Conservation (phyloP, 2,329 filamentous ascomycete genomes). For the Sclerotiophoma versabilis region DNA sequence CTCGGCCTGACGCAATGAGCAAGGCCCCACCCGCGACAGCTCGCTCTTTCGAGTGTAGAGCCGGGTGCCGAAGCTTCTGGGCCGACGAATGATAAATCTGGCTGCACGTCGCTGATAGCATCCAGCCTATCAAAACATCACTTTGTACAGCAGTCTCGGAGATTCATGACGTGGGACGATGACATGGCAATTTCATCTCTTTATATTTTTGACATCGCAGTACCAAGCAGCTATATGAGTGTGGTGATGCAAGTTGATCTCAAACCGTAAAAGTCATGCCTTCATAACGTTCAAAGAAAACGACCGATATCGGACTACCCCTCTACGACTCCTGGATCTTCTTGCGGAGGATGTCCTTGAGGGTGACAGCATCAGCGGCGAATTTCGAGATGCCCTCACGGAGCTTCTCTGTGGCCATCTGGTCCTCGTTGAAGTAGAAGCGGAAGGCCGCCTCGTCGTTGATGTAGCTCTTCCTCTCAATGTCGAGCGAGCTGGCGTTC, state of each 20-base stretch:
- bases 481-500: constrained; percentile 70
- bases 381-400: constrained; percentile 99
- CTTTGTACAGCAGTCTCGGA: neutral
- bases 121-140: constrained; percentile 15
- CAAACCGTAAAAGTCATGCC: constrained; percentile 33
- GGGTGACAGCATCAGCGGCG: constrained; percentile 89
- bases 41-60: constrained; percentile 16
- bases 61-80: constrained; percentile 21
- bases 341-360: constrained; percentile 89
- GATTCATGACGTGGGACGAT: neutral
- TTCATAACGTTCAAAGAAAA: constrained; percentile 24
- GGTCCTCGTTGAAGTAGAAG: constrained; percentile 99
- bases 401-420: constrained; percentile 99
- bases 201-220: constrained; percentile 29
- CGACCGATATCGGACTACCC: constrained; percentile 35
- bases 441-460: constrained; percentile 89
- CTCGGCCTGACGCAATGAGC: constrained; percentile 42
- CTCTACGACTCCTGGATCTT: constrained; percentile 68
- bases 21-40: constrained; percentile 26
- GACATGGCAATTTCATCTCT: constrained; percentile 14
- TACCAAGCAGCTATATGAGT: constrained; percentile 19
- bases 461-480: constrained; percentile 91
- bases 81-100: constrained; percentile 41
- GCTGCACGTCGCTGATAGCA: constrained; percentile 16
- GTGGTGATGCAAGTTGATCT: constrained; percentile 16